Evolutionary conservation across 148 eudicot genomes (phyloP).

Genomic region (Dianthus caryophyllus): DNA sequence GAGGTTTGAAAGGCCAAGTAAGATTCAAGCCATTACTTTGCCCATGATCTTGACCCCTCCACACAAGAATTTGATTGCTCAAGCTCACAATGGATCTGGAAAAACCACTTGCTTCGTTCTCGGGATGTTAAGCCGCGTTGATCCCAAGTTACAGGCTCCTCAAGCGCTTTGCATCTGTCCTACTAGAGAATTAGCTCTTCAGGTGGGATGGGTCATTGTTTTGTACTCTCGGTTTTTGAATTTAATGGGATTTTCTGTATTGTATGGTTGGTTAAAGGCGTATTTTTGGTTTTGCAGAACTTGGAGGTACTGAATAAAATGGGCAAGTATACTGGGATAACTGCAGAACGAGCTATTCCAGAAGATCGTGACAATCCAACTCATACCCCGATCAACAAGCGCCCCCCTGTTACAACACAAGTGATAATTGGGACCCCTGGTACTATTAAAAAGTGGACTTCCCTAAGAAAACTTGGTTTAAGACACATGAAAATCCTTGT

Average conservation of each 20-base stretch:
- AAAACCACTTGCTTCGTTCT: slow-evolving; percentile 91
- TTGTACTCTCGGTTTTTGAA: too few species aligned
- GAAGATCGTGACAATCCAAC: slow-evolving; percentile 42
- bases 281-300: slow-evolving; percentile 40
- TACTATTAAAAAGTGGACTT: slow-evolving; percentile 57
- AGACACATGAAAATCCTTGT: slow-evolving; percentile 79
- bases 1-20: slow-evolving; percentile 88
- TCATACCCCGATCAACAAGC: slow-evolving; percentile 42
- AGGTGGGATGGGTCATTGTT: slow-evolving; percentile 62
- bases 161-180: slow-evolving; percentile 94
- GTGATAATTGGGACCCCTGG: slow-evolving; percentile 91
- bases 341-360: slow-evolving; percentile 67
- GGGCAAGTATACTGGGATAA: slow-evolving; percentile 77
- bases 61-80: slow-evolving; percentile 62
- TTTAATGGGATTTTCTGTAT: too few species aligned
- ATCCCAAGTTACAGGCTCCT: slow-evolving; percentile 52
- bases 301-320: slow-evolving; percentile 78
- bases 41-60: slow-evolving; percentile 78
- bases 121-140: slow-evolving; percentile 85
- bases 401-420: slow-evolving; percentile 57
- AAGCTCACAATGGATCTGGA: slow-evolving; percentile 93
- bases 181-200: slow-evolving; percentile 79
- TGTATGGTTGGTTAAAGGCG: slow-evolving; percentile 1
- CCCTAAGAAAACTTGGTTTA: slow-evolving; percentile 50
- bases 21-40: slow-evolving; percentile 57